Conservation (phyloP, 257 asterid genomes). For the Solanum sitiens region DNA sequence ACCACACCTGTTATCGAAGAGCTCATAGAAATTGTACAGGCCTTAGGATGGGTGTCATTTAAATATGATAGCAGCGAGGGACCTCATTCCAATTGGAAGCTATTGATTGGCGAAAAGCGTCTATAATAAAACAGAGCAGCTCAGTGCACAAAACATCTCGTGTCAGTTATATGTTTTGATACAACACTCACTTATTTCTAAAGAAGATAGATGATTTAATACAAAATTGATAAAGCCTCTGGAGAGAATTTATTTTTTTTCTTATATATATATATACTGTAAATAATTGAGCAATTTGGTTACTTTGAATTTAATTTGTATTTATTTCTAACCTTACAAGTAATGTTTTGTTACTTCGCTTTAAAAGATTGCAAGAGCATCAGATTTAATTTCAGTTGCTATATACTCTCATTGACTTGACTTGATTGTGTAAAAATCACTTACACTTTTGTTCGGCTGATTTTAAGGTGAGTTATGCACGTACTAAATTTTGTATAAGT, state of each 20-base stretch:
- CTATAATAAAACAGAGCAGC: background rate
- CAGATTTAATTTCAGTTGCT: background rate
- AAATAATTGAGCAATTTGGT: background rate
- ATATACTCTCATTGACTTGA: background rate
- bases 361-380: background rate
- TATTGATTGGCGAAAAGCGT: conserved; percentile 44
- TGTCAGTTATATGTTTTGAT: background rate
- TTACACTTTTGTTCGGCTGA: background rate
- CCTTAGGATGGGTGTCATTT: conserved; percentile 50
- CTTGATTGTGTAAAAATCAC: background rate
- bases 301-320: background rate
- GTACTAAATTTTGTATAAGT: background rate
- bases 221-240: background rate
- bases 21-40: conserved; percentile 33
- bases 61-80: conserved; percentile 47
- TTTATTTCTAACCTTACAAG: background rate
- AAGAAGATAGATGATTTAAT: background rate
- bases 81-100: conserved; percentile 51
- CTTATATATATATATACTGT: background rate
- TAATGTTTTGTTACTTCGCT: background rate
- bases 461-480: background rate
- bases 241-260: background rate
- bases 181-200: background rate
- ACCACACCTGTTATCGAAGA: conserved; percentile 22
- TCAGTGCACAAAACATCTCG: background rate